phyloP scores from a whole-genome alignment of 1,139 yeast genomes.

The Diutina neorugosa region DNA sequence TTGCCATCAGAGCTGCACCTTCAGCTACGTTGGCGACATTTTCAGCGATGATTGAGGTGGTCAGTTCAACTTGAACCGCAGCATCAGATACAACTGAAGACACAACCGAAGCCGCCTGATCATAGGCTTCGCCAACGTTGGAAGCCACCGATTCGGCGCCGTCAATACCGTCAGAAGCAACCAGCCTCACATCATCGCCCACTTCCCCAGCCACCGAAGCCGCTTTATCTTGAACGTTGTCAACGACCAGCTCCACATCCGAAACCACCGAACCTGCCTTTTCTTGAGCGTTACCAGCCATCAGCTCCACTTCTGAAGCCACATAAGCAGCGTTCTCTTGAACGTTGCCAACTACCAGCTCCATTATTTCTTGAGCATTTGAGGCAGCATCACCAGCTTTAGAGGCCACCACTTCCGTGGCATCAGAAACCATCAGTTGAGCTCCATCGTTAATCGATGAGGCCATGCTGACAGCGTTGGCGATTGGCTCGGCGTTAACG shows the following conservation, averaged over 20 bases:
- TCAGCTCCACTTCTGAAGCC: not conserved
- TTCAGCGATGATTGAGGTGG: not conserved
- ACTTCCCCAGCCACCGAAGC: not conserved
- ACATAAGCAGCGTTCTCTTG: not conserved
- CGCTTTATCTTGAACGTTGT: not conserved
- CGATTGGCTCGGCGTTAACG: not conserved
- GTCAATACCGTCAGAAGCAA: not conserved
- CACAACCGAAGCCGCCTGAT: not conserved
- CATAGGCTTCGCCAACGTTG: not conserved
- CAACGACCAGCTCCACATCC: not conserved
- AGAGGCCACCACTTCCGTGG: not conserved
- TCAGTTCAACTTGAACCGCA: not conserved
- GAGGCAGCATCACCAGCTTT: not conserved
- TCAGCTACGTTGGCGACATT: not conserved
- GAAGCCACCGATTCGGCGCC: not conserved
- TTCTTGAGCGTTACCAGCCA: not conserved
- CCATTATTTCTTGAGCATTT: not conserved
- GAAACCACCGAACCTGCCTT: not conserved
- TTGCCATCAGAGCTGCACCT: too few species aligned
- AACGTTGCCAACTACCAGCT: not conserved
- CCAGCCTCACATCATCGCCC: not conserved
- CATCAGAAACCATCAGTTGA: not conserved
- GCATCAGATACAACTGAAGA: not conserved
- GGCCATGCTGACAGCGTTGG: not conserved
- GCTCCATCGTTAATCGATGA: not conserved